Conservation (phyloP, 345 rosid genomes). For the Populus nigra region DNA sequence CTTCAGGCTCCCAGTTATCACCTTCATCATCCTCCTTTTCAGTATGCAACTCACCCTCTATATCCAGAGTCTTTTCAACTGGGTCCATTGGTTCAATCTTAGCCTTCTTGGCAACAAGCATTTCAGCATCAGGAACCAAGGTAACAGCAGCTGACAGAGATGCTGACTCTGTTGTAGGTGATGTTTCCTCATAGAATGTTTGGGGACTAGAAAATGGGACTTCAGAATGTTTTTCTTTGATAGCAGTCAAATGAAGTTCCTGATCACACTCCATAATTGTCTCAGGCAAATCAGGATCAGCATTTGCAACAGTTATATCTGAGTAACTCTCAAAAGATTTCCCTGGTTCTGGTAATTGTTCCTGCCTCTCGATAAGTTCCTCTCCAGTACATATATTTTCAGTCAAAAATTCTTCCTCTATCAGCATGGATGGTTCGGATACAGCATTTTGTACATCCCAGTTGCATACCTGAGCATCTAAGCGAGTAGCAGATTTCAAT, state of each 20-base stretch:
- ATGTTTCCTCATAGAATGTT: constrained; percentile 18
- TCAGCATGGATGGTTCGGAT: constrained; percentile 34
- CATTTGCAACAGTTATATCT: constrained; percentile 40
- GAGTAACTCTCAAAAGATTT: constrained; percentile 36
- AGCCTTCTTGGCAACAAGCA: constrained; percentile 33
- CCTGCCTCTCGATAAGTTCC: constrained; percentile 34
- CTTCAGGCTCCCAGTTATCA: constrained; percentile 69
- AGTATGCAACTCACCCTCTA: constrained; percentile 40
- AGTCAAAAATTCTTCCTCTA: constrained; percentile 39
- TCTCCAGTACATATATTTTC: constrained; percentile 31
- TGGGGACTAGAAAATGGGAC: constrained; percentile 26
- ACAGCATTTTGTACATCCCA: constrained; percentile 44
- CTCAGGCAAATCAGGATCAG: constrained; percentile 51
- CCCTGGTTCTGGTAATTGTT: constrained; percentile 27
- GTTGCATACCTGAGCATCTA: constrained; percentile 55
- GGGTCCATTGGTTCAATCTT: constrained; percentile 40
- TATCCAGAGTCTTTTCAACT: constrained; percentile 51
- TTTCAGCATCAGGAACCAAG: constrained; percentile 40
- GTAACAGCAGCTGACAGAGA: constrained; percentile 23
- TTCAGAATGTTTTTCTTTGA: constrained; percentile 41
- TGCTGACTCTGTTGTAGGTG: constrained; percentile 5
- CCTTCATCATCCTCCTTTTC: constrained; percentile 64
- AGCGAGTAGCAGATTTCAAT: constrained; percentile 62
- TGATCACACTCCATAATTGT: constrained; percentile 51
- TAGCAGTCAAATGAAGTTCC: constrained; percentile 42